Percentiles rank a stretch among this genome's conserved stretches.
Conservation (phyloP, 2,329 filamentous ascomycete species). For the Fusarium pseudocircinatum region DNA sequence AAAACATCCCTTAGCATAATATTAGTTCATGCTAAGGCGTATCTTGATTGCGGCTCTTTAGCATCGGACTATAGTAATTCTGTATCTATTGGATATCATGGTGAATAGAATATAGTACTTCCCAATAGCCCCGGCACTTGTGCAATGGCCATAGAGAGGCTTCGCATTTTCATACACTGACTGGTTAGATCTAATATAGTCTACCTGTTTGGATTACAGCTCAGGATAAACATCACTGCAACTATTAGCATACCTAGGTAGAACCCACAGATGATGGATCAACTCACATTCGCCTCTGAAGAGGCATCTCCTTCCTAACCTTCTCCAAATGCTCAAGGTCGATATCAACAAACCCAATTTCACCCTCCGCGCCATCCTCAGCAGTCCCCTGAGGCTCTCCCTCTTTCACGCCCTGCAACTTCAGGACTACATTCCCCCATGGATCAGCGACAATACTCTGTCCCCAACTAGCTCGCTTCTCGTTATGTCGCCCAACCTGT, state of each 20-base stretch:
- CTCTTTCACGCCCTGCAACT: conserved; percentile 66
- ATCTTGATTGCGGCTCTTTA: not conserved
- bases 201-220: conserved; percentile 1
- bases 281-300: conserved; percentile 62
- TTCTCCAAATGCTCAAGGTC: conserved; percentile 58
- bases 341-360: conserved; percentile 65
- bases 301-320: conserved; percentile 63
- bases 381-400: conserved; percentile 37
- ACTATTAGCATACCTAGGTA: not conserved
- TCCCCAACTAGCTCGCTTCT: conserved; percentile 83
- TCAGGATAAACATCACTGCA: conserved; percentile 40
- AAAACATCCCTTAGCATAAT: too few relatives aligned
- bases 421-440: conserved; percentile 80
- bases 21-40: not conserved
- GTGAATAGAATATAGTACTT: not conserved
- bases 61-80: not conserved
- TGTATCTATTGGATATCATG: not conserved
- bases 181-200: not conserved
- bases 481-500: conserved; percentile 77
- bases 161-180: too few relatives aligned
- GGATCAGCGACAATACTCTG: conserved; percentile 87
- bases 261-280: not conserved
- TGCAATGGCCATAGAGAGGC: too few relatives aligned
- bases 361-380: conserved; percentile 52
- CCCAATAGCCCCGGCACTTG: not conserved